phyloP scores from a whole-genome alignment of 2,329 filamentous ascomycete genomes.

The Cytospora chrysosperma region DNA sequence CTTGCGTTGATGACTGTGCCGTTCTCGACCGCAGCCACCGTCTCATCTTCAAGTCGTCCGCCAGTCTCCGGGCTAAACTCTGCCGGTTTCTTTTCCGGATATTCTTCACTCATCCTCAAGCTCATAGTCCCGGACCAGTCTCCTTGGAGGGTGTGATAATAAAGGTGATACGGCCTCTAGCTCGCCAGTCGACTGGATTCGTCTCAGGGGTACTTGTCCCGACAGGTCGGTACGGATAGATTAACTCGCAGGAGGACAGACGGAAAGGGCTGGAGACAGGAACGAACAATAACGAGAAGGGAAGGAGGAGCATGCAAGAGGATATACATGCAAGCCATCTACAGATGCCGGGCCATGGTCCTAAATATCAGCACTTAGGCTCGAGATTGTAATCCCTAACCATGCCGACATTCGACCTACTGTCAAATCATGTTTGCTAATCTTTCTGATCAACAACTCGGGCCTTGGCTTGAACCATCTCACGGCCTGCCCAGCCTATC shows the following conservation, averaged over 20 bases:
- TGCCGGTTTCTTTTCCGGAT: constrained; percentile 18
- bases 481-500: background rate
- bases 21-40: constrained; percentile 34
- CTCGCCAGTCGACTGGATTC: background rate
- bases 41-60: constrained; percentile 34
- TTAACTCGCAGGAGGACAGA: background rate
- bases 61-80: constrained; percentile 16
- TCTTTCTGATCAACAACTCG: background rate
- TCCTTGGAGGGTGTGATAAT: background rate
- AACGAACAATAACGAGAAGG: background rate
- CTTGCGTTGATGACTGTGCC: constrained; percentile 59
- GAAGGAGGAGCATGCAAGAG: background rate
- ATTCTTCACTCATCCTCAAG: constrained; percentile 23
- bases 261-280: background rate
- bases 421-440: background rate
- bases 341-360: background rate
- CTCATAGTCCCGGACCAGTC: background rate
- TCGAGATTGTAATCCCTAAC: background rate
- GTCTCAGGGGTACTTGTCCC: background rate
- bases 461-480: background rate
- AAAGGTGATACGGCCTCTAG: background rate
- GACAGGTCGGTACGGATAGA: background rate
- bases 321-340: background rate
- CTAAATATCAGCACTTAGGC: constrained; percentile 8
- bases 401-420: background rate